phyloP scores from a whole-genome alignment of 2,329 filamentous ascomycete genomes.

The Ascocoryne sarcoides region DNA sequence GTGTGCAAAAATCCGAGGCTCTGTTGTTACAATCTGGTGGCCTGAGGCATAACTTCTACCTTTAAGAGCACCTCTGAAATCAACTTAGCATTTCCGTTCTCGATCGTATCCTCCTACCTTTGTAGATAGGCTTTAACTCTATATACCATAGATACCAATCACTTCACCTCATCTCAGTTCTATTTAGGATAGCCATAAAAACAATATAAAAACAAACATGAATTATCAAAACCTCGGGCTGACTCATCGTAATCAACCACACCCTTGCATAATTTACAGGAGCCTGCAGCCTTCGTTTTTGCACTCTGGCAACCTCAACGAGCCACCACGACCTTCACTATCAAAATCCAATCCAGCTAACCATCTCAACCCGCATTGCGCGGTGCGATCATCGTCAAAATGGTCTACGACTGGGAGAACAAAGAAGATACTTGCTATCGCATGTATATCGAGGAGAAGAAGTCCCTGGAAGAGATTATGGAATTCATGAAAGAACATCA shows the following conservation, averaged over 20 bases:
- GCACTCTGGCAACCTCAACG: conserved; percentile 17
- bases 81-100: no score
- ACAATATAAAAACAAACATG: neutral
- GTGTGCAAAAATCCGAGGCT: no score
- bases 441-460: conserved; percentile 70
- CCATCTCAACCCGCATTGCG: conserved; percentile 2
- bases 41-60: no score
- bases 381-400: conserved; percentile 14
- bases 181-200: neutral
- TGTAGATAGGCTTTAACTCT: neutral
- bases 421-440: conserved; percentile 57
- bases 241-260: neutral
- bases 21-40: no score
- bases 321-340: conserved; percentile 10
- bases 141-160: neutral
- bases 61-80: no score
- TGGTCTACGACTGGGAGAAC: conserved; percentile 56
- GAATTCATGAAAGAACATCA: conserved; percentile 56
- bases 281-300: conserved; percentile 7
- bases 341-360: neutral
- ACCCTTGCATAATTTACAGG: conserved; percentile 3
- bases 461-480: conserved; percentile 66
- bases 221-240: neutral
- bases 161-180: neutral
- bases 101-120: no score